Evolutionary conservation across 148 eudicot genomes (phyloP), one percentile per base, ranked within the genome.

Genomic region (Diospyros kaki): DNA sequence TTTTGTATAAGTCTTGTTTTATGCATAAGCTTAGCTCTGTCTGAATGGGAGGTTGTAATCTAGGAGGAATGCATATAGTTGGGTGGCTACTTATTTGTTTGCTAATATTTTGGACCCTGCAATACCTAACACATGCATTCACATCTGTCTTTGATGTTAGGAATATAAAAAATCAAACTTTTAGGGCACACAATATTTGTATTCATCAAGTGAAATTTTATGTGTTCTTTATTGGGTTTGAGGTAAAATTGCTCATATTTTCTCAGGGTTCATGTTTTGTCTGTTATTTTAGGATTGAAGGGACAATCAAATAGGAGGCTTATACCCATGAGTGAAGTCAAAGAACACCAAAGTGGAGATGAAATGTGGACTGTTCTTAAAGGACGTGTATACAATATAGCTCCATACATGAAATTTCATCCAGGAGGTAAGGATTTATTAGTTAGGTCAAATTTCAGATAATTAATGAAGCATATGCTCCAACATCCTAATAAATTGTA

Each of bases 291-390:
- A 95, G 97, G 91, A 58, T 78, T 92, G 79, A 86, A 92, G 70
- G 97, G 99, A 54, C 91, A 89, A 73, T 95, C 99, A 45, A 95
- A 88, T 73, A 86, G 75, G 83, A 89, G 97, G 82, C 87, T 93
- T 67, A 87, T 95, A 75, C 41, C 94, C 38, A 70, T 88, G 88
- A 83, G 78, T 66, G 99, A 95, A 83, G 99, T 95, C 68, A 95
- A 95, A 78, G 90, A 88, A 76, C 89, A 92, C 87, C 84, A 87
- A 80, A 85, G 87, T 59, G 97, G 84, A 81, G 97, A 73, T 52
- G 69, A 91, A 44, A 95, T 95, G 98, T 95, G 99, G 99, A 95
- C 99, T 43, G 92, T 92, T 77, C 83, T 95, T 18, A 93, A 95
- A 81, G 99, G 99, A 6, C 96, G 87, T 64, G 99, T 95, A 17